Evolutionary conservation across 352 stramenopile species (phyloP).

Genomic region (Pythium rhizo-oryzae): DNA sequence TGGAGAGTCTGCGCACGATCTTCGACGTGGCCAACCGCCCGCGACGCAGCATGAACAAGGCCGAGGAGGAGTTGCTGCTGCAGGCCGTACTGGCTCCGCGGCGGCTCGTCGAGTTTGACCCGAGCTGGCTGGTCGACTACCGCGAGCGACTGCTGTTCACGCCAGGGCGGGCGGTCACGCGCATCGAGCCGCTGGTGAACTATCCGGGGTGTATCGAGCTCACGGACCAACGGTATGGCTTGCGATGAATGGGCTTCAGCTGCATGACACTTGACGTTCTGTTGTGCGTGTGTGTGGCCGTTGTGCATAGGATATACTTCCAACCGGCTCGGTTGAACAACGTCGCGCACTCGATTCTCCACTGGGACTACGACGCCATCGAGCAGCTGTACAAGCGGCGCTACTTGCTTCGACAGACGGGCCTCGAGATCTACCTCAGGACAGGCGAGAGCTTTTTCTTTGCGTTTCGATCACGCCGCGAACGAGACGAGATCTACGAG

Average conservation of each 20-base stretch:
- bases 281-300: neutral
- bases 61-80: constrained; percentile 69
- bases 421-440: constrained; percentile 84
- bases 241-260: neutral
- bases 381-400: constrained; percentile 86
- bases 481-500: constrained; percentile 81
- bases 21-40: constrained; percentile 62
- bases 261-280: neutral
- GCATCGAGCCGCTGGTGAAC: constrained; percentile 87
- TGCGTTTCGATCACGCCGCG: constrained; percentile 58
- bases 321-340: constrained; percentile 93
- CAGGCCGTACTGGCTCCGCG: constrained; percentile 61
- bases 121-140: constrained; percentile 84
- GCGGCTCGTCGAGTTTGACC: constrained; percentile 70
- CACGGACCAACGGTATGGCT: constrained; percentile 39
- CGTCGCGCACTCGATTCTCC: constrained; percentile 83
- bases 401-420: constrained; percentile 87
- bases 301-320: constrained; percentile 80
- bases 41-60: constrained; percentile 50
- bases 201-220: constrained; percentile 90
- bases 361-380: constrained; percentile 81
- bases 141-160: constrained; percentile 68
- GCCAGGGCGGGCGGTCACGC: constrained; percentile 48
- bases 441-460: constrained; percentile 84
- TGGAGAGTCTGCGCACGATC: constrained; percentile 60